These are phyloP conservation scores for Aspergillus asperescens DNA, from an alignment of 495 filamentous ascomycete species.

Conservation along the genomic window DNA sequence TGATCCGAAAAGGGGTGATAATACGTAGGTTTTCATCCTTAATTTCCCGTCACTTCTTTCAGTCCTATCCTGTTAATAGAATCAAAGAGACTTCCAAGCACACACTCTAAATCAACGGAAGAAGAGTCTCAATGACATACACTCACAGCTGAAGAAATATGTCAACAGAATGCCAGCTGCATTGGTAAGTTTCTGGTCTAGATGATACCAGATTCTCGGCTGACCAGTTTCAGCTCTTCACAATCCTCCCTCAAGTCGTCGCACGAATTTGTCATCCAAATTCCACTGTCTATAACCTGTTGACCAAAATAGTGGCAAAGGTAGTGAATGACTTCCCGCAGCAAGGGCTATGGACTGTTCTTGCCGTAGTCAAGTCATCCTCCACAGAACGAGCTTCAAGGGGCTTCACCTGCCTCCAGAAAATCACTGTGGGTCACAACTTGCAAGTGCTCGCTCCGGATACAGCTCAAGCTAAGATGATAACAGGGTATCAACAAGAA, in stretches of 20 bases:
- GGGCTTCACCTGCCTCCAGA: constrained; percentile 47
- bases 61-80: constrained; percentile 5
- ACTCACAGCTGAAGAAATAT: constrained; percentile 68
- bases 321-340: constrained; percentile 75
- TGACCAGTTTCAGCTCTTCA: constrained; percentile 60
- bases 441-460: neutral
- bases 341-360: constrained; percentile 88
- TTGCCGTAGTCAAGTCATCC: constrained; percentile 67
- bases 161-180: constrained; percentile 72
- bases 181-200: constrained; percentile 36
- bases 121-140: constrained; percentile 63
- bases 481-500: constrained; percentile 42
- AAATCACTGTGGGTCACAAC: constrained; percentile 31
- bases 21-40: constrained; percentile 36
- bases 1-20: constrained; percentile 60
- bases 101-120: constrained; percentile 53
- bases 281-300: constrained; percentile 61
- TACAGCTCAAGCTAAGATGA: constrained; percentile 14
- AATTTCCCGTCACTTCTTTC: neutral
- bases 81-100: constrained; percentile 49
- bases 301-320: constrained; percentile 74
- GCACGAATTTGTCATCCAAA: constrained; percentile 87
- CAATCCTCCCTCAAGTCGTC: constrained; percentile 85
- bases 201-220: neutral
- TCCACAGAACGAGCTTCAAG: constrained; percentile 45